phyloP scores from a whole-genome alignment of 2,329 filamentous ascomycete species.

The Xylaria multiplex region DNA sequence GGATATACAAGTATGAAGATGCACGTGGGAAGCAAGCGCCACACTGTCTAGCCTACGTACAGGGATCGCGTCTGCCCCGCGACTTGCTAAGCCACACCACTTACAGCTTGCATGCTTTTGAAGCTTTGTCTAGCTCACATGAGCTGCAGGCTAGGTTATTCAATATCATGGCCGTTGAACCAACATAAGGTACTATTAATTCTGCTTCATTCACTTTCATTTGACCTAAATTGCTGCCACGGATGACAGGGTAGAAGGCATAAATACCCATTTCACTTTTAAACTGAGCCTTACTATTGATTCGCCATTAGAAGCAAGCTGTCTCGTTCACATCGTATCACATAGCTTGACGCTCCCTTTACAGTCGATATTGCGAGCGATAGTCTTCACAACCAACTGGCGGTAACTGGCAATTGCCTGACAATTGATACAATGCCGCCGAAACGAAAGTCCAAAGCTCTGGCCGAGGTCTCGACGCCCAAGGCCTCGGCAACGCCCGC shows the following conservation, averaged over 20 bases:
- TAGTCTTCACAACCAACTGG: not conserved
- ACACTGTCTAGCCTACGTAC: conserved; percentile 1
- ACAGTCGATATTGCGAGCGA: not conserved
- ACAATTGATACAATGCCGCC: conserved; percentile 68
- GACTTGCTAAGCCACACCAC: conserved; percentile 38
- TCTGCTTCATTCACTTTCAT: not conserved
- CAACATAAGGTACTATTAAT: not conserved
- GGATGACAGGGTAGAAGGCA: not conserved
- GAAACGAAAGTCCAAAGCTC: conserved; percentile 71
- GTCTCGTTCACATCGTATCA: not conserved
- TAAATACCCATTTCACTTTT: not conserved
- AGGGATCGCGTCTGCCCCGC: conserved; percentile 37
- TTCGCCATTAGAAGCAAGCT: not conserved
- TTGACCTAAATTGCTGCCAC: conserved; percentile 7
- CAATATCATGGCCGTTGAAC: no score
- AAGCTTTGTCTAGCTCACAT: no score
- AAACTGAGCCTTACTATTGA: not conserved
- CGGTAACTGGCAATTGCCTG: not conserved
- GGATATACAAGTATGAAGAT: not conserved
- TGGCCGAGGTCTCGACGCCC: conserved; percentile 66
- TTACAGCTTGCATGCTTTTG: not conserved
- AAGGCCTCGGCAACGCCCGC: conserved; percentile 57
- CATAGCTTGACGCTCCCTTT: not conserved
- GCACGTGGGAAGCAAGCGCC: conserved; percentile 14
- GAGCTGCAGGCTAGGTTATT: no score